Evolutionary conservation across 345 rosid species (phyloP).

Genomic region (Noccaea bulbosa): DNA sequence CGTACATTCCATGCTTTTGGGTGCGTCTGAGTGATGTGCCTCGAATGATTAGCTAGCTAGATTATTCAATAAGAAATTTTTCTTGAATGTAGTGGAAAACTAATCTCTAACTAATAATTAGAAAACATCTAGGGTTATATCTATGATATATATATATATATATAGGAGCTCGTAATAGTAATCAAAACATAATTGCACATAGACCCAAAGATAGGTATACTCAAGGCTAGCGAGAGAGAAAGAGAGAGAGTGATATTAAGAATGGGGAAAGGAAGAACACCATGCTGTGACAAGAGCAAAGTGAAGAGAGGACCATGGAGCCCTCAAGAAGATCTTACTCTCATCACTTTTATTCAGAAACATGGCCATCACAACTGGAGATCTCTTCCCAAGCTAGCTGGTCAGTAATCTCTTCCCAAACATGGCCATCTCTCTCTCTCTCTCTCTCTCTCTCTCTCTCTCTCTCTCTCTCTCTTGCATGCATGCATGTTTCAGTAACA

Average conservation of each 20-base stretch:
- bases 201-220: background rate
- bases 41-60: background rate
- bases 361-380: constrained; percentile 95
- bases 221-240: background rate
- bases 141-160: constrained; percentile 12
- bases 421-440: background rate
- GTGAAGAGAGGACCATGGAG: constrained; percentile 99
- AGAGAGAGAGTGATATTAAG: background rate
- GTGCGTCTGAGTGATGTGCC: constrained; percentile 19
- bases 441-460: background rate
- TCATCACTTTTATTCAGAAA: constrained; percentile 74
- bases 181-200: constrained; percentile 19
- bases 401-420: constrained; percentile 50
- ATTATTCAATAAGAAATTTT: background rate
- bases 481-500: constrained; percentile 5
- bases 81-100: constrained; percentile 23
- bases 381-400: constrained; percentile 89
- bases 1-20: constrained; percentile 40
- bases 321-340: constrained; percentile 81
- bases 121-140: constrained; percentile 12
- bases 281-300: constrained; percentile 82
- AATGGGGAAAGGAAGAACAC: constrained; percentile 91
- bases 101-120: background rate
- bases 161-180: constrained; percentile 4
- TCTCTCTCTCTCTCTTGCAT: background rate